Conservation (phyloP, 2,329 filamentous ascomycete species). For the Stachybotrys echinatus region DNA sequence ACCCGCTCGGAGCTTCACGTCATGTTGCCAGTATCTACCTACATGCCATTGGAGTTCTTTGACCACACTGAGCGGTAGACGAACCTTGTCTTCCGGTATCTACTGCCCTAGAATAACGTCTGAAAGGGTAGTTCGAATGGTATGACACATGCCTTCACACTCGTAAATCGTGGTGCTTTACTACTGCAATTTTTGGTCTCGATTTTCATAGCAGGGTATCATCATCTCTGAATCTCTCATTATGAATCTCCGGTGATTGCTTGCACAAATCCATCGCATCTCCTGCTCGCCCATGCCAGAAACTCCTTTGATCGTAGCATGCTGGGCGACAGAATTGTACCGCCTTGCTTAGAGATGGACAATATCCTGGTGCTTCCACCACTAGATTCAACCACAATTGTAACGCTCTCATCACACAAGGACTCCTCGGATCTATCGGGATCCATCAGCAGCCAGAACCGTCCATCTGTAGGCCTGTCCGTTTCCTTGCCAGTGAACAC, state of each 20-base stretch:
- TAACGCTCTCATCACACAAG: constrained; percentile 77
- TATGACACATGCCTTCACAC: constrained; percentile 53
- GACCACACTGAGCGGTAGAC: constrained; percentile 56
- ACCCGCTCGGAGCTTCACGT: constrained; percentile 24
- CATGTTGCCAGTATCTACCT: constrained; percentile 20
- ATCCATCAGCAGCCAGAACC: constrained; percentile 76
- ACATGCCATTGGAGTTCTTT: constrained; percentile 49
- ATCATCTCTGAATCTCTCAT: background rate
- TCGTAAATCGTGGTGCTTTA: constrained; percentile 1
- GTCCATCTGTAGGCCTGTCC: constrained; percentile 36
- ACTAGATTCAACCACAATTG: constrained; percentile 66
- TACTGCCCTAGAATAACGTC: constrained; percentile 74
- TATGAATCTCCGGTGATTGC: constrained; percentile 22
- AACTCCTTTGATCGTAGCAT: constrained; percentile 61
- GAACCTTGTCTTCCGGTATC: constrained; percentile 68
- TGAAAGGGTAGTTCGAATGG: constrained; percentile 84
- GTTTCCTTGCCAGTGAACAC: constrained; percentile 67
- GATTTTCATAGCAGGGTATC: background rate
- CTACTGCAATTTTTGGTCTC: background rate
- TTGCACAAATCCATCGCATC: constrained; percentile 29
- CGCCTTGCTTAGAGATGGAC: constrained; percentile 79
- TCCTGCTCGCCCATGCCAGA: constrained; percentile 23
- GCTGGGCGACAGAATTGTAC: constrained; percentile 60
- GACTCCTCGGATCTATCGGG: constrained; percentile 87
- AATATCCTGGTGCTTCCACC: constrained; percentile 53